Percentiles rank a stretch among this genome's conserved stretches.
These are phyloP conservation scores for Corymbia maculata DNA, from an alignment of 345 rosid species.

Conservation along the genomic window DNA sequence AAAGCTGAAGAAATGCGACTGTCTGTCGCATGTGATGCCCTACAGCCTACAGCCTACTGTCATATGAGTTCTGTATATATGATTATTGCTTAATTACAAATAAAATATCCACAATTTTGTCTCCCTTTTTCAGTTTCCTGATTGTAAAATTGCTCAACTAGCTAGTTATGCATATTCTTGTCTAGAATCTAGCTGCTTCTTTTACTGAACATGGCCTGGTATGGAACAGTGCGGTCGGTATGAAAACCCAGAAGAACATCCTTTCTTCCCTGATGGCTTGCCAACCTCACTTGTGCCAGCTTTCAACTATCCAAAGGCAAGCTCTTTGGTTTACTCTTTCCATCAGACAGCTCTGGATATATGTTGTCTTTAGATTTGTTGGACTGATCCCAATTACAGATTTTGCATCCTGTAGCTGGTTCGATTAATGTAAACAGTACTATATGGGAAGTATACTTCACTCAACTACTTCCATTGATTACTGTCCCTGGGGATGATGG, in stretches of 20 bases:
- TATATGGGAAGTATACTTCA: conserved; percentile 61
- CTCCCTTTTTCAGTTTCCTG: neutral
- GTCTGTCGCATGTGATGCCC: neutral
- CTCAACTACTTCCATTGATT: conserved; percentile 63
- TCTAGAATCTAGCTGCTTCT: neutral
- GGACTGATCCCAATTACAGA: conserved; percentile 15
- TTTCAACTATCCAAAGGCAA: conserved; percentile 38
- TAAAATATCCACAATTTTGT: neutral
- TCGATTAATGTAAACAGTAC: conserved; percentile 51
- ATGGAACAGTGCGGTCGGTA: conserved; percentile 64
- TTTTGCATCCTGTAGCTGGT: conserved; percentile 51
- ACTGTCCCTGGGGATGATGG: conserved; percentile 69
- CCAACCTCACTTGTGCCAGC: conserved; percentile 34
- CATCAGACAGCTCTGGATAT: neutral
- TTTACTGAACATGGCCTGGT: neutral
- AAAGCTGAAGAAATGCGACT: neutral
- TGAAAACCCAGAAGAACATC: conserved; percentile 69
- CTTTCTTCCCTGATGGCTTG: conserved; percentile 60
- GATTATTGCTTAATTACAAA: neutral
- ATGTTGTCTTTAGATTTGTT: neutral
- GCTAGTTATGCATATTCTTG: neutral
- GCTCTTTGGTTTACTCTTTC: neutral
- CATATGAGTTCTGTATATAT: neutral
- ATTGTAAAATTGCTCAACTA: neutral
- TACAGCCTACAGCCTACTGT: neutral